These are phyloP conservation scores for Tolypocladium paradoxum DNA, from an alignment of 2,329 filamentous ascomycete genomes.

Conservation along the genomic window DNA sequence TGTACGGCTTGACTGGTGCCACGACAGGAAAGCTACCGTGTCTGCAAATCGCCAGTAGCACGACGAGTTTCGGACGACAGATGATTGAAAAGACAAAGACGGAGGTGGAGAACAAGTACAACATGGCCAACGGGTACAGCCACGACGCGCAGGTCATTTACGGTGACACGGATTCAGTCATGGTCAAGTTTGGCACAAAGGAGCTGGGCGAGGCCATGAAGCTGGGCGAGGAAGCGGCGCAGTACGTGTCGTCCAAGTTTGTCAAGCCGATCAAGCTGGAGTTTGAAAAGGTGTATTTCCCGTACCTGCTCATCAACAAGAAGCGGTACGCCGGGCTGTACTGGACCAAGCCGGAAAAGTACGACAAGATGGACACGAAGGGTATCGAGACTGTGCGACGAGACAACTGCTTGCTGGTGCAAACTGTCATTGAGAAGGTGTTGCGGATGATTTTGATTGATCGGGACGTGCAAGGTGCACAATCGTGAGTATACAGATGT, in stretches of 20 bases:
- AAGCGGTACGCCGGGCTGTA: slow-evolving; percentile 97
- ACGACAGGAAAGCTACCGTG: slow-evolving; percentile 94
- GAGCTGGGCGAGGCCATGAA: slow-evolving; percentile 87
- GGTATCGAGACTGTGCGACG: slow-evolving; percentile 96
- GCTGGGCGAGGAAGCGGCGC: slow-evolving; percentile 83
- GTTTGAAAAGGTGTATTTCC: slow-evolving; percentile 98
- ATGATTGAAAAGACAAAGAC: slow-evolving; percentile 98
- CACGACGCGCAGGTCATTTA: slow-evolving; percentile 97
- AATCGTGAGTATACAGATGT: slow-evolving; percentile 61
- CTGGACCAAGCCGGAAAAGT: slow-evolving; percentile 90
- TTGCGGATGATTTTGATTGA: slow-evolving; percentile 93
- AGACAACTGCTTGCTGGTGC: slow-evolving; percentile 92
- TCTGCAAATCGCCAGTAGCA: slow-evolving; percentile 89
- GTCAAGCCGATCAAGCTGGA: slow-evolving; percentile 96
- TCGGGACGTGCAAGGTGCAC: slow-evolving; percentile 76
- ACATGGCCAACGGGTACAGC: slow-evolving; percentile 84
- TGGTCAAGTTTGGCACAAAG: slow-evolving; percentile 94
- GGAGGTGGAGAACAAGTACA: slow-evolving; percentile 87
- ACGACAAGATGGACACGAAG: slow-evolving; percentile 99
- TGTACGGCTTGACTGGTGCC: slow-evolving; percentile 93
- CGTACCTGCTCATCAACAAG: slow-evolving; percentile 98
- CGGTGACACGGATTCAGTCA: slow-evolving; percentile 97
- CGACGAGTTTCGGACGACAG: slow-evolving; percentile 90
- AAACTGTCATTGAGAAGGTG: slow-evolving; percentile 95
- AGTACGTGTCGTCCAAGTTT: slow-evolving; percentile 84